These are phyloP conservation scores for Backusella tarrabulga DNA, from an alignment of 192 early-diverging fungal species.

Conservation along the genomic window DNA sequence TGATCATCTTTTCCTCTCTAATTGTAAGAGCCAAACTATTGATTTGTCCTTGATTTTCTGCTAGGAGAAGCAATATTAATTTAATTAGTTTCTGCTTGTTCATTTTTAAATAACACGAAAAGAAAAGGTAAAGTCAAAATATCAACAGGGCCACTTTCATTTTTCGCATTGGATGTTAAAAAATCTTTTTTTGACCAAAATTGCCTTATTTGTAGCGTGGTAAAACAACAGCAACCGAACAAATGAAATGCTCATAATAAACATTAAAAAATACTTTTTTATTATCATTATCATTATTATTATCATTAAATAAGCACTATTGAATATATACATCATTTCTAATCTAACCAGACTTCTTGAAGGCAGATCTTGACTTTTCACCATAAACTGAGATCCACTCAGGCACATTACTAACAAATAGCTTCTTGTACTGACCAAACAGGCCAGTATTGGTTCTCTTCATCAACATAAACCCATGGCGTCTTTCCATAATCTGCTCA, in stretches of 20 bases:
- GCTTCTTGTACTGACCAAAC: slow-evolving; percentile 14
- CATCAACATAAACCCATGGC: slow-evolving; percentile 13
- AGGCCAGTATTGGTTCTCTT: neutral
- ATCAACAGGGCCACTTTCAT: too few relatives aligned
- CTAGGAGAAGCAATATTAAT: too few relatives aligned
- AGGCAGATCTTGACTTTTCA: slow-evolving; percentile 16
- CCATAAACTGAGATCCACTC: slow-evolving; percentile 23
- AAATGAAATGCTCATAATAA: neutral
- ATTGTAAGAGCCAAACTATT: too few relatives aligned
- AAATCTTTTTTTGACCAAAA: neutral
- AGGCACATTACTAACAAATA: slow-evolving; percentile 13
- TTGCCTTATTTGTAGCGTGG: neutral
- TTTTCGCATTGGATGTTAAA: neutral
- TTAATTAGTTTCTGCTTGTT: too few relatives aligned
- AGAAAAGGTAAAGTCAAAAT: too few relatives aligned
- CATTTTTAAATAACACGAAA: too few relatives aligned
- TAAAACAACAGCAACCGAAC: neutral
- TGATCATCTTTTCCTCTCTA: too few relatives aligned
- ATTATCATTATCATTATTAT: neutral
- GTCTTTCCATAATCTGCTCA: slow-evolving; percentile 8
- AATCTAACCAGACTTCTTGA: neutral
- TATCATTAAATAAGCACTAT: neutral
- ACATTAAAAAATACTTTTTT: neutral
- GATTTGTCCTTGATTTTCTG: too few relatives aligned
- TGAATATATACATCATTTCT: neutral